Evolutionary conservation across 306 rosid species (phyloP).

Genomic region (Cicer yamashitae): DNA sequence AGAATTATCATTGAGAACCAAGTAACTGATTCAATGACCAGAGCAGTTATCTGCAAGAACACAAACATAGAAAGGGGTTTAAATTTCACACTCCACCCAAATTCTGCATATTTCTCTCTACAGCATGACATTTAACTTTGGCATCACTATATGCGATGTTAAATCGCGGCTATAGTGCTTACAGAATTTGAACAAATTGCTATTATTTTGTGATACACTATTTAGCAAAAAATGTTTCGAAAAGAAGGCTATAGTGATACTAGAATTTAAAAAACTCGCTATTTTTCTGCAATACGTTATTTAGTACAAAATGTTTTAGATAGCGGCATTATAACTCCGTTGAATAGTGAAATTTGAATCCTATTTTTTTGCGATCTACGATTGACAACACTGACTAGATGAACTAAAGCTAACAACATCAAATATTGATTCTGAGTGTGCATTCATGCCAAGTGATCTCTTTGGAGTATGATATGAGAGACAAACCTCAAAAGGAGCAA

Average conservation of each 20-base stretch:
- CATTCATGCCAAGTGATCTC: constrained; percentile 14
- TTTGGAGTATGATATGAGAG: neutral
- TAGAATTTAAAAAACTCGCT: no score
- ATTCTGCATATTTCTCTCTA: constrained; percentile 5
- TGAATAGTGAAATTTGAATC: no score
- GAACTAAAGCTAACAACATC: constrained; percentile 35
- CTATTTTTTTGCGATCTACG: no score
- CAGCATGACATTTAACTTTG: constrained; percentile 19
- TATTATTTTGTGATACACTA: no score
- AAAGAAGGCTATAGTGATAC: no score
- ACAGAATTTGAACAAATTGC: no score
- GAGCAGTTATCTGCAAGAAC: constrained; percentile 52
- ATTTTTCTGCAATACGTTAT: no score
- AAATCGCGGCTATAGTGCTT: no score
- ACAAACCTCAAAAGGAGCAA: constrained; percentile 85
- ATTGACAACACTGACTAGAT: no score
- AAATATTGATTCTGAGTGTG: neutral
- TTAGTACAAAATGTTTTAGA: no score
- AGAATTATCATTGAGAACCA: constrained; percentile 74
- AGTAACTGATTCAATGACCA: constrained; percentile 63
- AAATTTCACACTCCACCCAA: constrained; percentile 25
- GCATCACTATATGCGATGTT: neutral
- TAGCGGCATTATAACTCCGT: no score
- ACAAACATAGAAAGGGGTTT: neutral
- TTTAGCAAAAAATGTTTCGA: no score